These are phyloP conservation scores for Trypanosoma lewisi DNA, from an alignment of 208 protist genomes.

Conservation along the genomic window DNA sequence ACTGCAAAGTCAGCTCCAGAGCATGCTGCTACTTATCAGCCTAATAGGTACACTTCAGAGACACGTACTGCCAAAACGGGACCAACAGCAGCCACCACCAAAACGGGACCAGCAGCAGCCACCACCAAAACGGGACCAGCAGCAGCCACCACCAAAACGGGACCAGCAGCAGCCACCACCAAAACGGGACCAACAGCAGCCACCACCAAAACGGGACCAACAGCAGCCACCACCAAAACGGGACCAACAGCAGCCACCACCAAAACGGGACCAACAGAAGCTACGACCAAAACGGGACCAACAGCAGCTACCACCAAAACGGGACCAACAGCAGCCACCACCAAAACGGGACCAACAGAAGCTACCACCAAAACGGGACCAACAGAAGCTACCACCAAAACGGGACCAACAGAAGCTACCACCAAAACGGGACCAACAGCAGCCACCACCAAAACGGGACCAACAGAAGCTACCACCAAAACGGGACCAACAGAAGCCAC, in stretches of 20 bases:
- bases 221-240: too few relatives aligned
- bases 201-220: too few relatives aligned
- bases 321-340: not conserved
- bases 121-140: too few relatives aligned
- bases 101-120: too few relatives aligned
- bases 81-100: too few relatives aligned
- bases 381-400: not conserved
- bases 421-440: not conserved
- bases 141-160: too few relatives aligned
- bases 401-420: not conserved
- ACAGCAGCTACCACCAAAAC: not conserved
- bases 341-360: not conserved
- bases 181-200: too few relatives aligned
- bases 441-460: not conserved
- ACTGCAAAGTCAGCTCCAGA: not conserved
- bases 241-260: too few relatives aligned
- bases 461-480: not conserved
- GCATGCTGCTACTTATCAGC: not conserved
- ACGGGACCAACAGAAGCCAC: not conserved
- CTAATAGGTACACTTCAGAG: not conserved
- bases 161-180: too few relatives aligned
- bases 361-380: not conserved
- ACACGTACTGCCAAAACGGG: not conserved
- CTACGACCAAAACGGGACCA: not conserved
- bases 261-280: too few relatives aligned